A percentile compares a stretch with the other conserved stretches of the same genome.
Conservation (phyloP, 495 filamentous ascomycete species). For the Cladorrhinum samala region DNA sequence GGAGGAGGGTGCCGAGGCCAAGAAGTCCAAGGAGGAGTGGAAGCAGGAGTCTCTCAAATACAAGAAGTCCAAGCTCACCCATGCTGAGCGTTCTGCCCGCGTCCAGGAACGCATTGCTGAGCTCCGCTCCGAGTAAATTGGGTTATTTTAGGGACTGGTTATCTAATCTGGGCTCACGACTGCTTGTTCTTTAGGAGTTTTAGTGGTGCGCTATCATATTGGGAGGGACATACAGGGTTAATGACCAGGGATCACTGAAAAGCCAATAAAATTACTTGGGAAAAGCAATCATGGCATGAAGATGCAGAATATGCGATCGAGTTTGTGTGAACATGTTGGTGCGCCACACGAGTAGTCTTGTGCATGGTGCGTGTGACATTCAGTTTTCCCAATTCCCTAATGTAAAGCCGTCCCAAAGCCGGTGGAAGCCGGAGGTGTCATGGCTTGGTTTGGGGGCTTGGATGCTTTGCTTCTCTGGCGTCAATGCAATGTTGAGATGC, state of each 20-base stretch:
- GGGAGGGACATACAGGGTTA: conserved; percentile 16
- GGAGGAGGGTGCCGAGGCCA: conserved; percentile 65
- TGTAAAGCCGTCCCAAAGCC: not conserved
- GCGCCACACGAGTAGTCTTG: not conserved
- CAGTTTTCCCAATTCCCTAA: no score
- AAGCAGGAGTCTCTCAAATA: conserved; percentile 94
- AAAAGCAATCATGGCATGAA: no score
- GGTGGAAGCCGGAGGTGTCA: not conserved
- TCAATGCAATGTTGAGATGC: no score
- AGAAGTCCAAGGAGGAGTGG: conserved; percentile 95
- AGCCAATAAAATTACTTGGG: conserved; percentile 18
- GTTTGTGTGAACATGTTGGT: not conserved
- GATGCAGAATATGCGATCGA: no score
- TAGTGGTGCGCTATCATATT: conserved; percentile 6
- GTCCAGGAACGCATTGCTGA: conserved; percentile 86
- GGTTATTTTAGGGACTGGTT: conserved; percentile 21
- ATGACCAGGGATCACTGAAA: conserved; percentile 29
- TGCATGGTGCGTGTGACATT: no score
- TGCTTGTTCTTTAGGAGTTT: conserved; percentile 28
- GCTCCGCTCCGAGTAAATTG: conserved; percentile 45
- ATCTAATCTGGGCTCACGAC: conserved; percentile 21
- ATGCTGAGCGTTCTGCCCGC: conserved; percentile 67
- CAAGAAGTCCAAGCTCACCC: conserved; percentile 66
- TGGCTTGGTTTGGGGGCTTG: no score
- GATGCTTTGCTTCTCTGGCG: no score